phyloP scores from a whole-genome alignment of 345 rosid genomes.

The Eucalyptus polybractea region DNA sequence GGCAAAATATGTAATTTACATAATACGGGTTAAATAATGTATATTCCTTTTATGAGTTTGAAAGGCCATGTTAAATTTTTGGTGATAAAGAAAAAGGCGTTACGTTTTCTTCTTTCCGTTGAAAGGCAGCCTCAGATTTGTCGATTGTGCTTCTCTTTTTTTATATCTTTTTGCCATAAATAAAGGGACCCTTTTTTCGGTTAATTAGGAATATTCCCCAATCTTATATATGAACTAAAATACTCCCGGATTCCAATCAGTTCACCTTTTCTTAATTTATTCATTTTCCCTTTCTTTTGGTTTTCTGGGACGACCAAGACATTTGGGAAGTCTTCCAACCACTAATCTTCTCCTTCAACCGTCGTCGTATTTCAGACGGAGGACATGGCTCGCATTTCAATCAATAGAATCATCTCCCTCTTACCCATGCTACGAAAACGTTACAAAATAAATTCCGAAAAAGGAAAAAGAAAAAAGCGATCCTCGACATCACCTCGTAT shows the following conservation, averaged over 20 bases:
- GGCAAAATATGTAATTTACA: fast-evolving
- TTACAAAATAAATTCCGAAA: not conserved
- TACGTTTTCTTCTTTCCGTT: not conserved
- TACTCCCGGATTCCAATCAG: not conserved
- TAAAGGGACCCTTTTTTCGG: not conserved
- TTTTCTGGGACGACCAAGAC: not conserved
- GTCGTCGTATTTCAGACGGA: not conserved
- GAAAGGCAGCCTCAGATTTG: not conserved
- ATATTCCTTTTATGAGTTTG: not conserved
- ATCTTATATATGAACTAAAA: not conserved
- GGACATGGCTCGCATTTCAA: not conserved
- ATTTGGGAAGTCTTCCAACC: not conserved
- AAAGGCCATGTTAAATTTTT: not conserved
- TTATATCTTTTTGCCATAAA: not conserved
- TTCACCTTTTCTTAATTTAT: not conserved
- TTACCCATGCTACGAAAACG: not conserved
- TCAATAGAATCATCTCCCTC: not conserved
- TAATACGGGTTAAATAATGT: fast-evolving
- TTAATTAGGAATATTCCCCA: not conserved
- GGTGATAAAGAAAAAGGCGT: not conserved
- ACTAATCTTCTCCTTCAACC: not conserved
- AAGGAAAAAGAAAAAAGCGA: not conserved
- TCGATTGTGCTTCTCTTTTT: not conserved
- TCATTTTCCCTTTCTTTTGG: not conserved
- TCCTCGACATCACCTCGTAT: not conserved